phyloP scores from a whole-genome alignment of 257 asterid species.

The Ilex asprella region DNA sequence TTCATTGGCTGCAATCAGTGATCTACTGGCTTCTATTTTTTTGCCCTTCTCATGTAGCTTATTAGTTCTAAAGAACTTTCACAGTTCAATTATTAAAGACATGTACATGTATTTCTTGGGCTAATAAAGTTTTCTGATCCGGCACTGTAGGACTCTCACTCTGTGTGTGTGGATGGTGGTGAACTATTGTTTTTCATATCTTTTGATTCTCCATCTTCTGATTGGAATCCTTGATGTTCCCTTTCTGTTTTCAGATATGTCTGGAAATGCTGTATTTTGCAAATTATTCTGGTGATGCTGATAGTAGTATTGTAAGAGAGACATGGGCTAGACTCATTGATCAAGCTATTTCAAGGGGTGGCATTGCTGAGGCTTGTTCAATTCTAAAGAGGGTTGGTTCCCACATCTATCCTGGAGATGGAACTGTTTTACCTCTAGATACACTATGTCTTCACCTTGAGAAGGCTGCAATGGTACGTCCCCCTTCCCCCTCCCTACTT shows the following conservation, averaged over 20 bases:
- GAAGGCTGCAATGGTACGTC: slow-evolving; percentile 69
- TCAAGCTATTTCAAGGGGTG: slow-evolving; percentile 89
- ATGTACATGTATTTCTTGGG: too few relatives aligned
- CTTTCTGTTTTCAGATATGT: slow-evolving; percentile 51
- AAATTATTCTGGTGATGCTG: slow-evolving; percentile 91
- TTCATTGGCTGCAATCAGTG: too few relatives aligned
- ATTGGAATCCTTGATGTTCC: slow-evolving; percentile 3
- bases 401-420: slow-evolving; percentile 79
- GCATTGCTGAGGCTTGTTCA: slow-evolving; percentile 92
- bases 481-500: not conserved
- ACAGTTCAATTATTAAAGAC: too few relatives aligned
- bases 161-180: too few relatives aligned
- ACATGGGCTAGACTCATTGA: slow-evolving; percentile 91
- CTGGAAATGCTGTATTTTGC: slow-evolving; percentile 95
- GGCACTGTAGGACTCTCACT: too few relatives aligned
- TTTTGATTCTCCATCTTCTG: not conserved
- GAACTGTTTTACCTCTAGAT: slow-evolving; percentile 76
- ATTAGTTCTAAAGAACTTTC: too few relatives aligned
- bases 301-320: slow-evolving; percentile 85
- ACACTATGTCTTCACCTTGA: slow-evolving; percentile 87
- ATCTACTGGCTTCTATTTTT: too few relatives aligned
- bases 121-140: too few relatives aligned
- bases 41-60: too few relatives aligned
- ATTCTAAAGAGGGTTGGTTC: slow-evolving; percentile 85
- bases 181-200: too few relatives aligned